Percentiles rank a stretch among this genome's conserved stretches.
Conservation (phyloP, 345 rosid genomes). For the Rhizophora mangle region DNA sequence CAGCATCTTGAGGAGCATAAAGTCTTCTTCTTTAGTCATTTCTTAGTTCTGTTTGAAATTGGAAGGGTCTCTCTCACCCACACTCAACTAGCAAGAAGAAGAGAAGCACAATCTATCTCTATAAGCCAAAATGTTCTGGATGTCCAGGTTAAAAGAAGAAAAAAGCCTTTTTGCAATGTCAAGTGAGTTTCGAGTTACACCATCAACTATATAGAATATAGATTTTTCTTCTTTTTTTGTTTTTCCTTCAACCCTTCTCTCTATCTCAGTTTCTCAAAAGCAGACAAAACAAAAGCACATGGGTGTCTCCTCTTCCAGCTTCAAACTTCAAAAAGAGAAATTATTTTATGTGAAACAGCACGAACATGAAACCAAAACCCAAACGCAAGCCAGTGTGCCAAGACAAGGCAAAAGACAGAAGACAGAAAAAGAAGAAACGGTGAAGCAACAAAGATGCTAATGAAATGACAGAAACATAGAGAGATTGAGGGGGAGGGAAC, state of each 20-base stretch:
- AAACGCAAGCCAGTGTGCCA: neutral
- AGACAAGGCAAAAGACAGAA: neutral
- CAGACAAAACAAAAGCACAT: constrained; percentile 33
- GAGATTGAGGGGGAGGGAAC: too few relatives aligned
- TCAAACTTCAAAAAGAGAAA: too few relatives aligned
- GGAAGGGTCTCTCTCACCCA: constrained; percentile 23
- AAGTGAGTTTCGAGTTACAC: constrained; percentile 11
- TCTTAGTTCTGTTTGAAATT: constrained; percentile 25
- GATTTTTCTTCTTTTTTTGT: neutral
- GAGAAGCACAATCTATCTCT: neutral
- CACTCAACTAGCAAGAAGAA: neutral
- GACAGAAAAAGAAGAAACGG: neutral
- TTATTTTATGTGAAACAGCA: neutral
- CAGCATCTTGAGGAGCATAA: constrained; percentile 86
- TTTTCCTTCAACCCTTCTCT: neutral
- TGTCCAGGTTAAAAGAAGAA: neutral
- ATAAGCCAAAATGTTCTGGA: neutral
- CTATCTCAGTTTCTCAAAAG: constrained; percentile 17
- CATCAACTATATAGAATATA: constrained; percentile 7
- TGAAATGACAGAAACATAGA: neutral
- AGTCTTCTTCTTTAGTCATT: constrained; percentile 89
- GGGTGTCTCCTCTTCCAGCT: constrained; percentile 18
- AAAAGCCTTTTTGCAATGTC: neutral
- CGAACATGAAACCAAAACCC: neutral
- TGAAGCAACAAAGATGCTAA: neutral